Conservation (phyloP, 164 flowering plant genomes). For the Saururus chinensis region DNA sequence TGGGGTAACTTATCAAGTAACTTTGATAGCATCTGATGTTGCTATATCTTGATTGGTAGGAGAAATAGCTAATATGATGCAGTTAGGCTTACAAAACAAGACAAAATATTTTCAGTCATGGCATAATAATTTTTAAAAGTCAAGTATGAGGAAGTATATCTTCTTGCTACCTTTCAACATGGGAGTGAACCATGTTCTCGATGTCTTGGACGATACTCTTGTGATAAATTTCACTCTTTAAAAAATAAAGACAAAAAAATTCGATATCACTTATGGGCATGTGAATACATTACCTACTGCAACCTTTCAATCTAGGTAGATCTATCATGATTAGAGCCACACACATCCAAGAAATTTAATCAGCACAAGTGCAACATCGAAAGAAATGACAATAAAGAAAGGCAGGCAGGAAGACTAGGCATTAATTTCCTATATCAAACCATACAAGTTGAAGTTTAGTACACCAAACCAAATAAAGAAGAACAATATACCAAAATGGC, state of each 20-base stretch:
- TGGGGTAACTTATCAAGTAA: constrained; percentile 63
- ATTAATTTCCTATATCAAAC: background rate
- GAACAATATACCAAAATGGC: too few relatives aligned
- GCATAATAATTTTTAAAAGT: background rate
- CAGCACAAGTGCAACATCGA: background rate
- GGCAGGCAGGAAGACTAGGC: background rate
- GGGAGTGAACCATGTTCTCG: constrained; percentile 81
- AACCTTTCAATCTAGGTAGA: constrained; percentile 96
- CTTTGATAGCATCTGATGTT: constrained; percentile 65
- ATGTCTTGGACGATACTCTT: constrained; percentile 80
- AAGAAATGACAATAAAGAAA: background rate
- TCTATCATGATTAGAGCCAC: constrained; percentile 70
- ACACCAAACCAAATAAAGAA: background rate
- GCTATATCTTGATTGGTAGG: constrained; percentile 75
- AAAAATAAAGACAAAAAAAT: background rate
- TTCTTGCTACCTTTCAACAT: constrained; percentile 58
- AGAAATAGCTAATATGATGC: constrained; percentile 55
- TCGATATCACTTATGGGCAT: background rate
- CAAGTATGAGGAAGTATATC: background rate
- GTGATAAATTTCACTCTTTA: constrained; percentile 6
- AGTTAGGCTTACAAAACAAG: constrained; percentile 41
- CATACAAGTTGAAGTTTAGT: background rate
- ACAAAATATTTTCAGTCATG: background rate
- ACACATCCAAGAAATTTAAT: background rate
- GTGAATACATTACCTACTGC: constrained; percentile 64